Evolutionary conservation across 2,329 filamentous ascomycete species (phyloP), one percentile per base, ranked within the genome.

Genomic region (Xylaria sp.): DNA sequence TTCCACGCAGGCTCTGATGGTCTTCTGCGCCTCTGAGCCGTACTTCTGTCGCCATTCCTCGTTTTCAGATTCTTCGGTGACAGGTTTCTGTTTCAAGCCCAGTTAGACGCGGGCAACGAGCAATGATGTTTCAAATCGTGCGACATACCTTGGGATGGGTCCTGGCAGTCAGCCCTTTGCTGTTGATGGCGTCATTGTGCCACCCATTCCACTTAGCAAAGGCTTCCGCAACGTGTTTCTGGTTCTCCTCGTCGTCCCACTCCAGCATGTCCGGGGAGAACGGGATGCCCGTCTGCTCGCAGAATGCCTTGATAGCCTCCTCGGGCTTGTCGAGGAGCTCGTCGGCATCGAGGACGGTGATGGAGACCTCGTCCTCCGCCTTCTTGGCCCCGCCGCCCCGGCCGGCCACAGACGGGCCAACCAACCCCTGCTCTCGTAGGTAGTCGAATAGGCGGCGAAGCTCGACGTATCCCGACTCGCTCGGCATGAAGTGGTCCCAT

Each of bases 161-260:
- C 76, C 93, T 85, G 1, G 92, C 88, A 78, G 90, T 91, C 75
- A 99, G 83, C 69, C 89, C 90, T 43, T 86, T 91, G 77, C 93
- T 97, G 73, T 92, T 85, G 74, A 98, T 93, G 15, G 94, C 96
- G 83, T 98, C 96, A 73, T 98, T 92, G 79, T 98, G 96, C 83
- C 97, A 98, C 12, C 96, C 96, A 73, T 90, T 92, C 96, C 96
- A 98, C 83, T 99, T 98, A 82, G 94, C 93, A 81, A 98, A 98
- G 20, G 90, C 90, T 70, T 89, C 85, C 72, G 86, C 85, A 3
- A 94, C 95, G 69, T 87, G 83, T 60, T 81, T 74, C 73, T 93
- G 89, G 74, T 91, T 90, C 71, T 92, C 90, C 60, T 91, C 89
- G 32, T 90, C 89, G 70, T 92, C 88, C 96, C 96, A 98, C 66